Conservation (phyloP, 2,329 filamentous ascomycete genomes). For the Mycosphaerella sp. region DNA sequence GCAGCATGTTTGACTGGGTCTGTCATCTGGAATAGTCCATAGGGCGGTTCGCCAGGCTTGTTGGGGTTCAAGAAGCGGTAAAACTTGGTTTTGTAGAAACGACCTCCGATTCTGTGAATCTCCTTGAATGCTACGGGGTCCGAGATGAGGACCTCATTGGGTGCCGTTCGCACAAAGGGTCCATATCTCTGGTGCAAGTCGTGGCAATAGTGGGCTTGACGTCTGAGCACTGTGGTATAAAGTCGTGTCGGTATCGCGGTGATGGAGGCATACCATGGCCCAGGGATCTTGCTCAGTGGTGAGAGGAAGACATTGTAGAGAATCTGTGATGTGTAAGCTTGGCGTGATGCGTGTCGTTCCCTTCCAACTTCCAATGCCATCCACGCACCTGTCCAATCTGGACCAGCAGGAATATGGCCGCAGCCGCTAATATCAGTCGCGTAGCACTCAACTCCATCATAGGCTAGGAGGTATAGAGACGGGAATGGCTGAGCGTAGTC, state of each 20-base stretch:
- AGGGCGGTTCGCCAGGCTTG: slow-evolving; percentile 9
- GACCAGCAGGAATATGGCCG: not conserved
- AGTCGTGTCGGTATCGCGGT: slow-evolving; percentile 7
- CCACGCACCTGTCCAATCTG: not conserved
- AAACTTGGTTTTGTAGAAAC: slow-evolving; percentile 25
- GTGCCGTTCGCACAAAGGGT: slow-evolving; percentile 25
- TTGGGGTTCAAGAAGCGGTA: slow-evolving; percentile 23
- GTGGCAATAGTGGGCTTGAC: slow-evolving; percentile 35
- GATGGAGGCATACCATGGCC: slow-evolving; percentile 13
- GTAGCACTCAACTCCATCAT: not conserved
- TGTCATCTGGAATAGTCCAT: slow-evolving; percentile 34
- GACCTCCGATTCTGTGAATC: slow-evolving; percentile 24
- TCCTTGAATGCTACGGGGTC: slow-evolving; percentile 25
- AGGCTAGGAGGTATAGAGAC: not conserved
- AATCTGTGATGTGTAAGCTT: not conserved
- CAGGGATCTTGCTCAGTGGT: slow-evolving; percentile 11
- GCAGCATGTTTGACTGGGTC: slow-evolving; percentile 32
- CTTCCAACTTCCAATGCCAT: not conserved
- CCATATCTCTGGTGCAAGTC: slow-evolving; percentile 32
- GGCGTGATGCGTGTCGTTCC: not conserved
- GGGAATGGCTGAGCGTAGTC: not conserved
- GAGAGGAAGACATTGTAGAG: slow-evolving; percentile 12
- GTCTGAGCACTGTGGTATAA: slow-evolving; percentile 2
- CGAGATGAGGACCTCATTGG: slow-evolving; percentile 25
- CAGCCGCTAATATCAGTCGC: not conserved